phyloP scores from a whole-genome alignment of 2,329 filamentous ascomycete species.

The Ophiostoma himal-ulmi region DNA sequence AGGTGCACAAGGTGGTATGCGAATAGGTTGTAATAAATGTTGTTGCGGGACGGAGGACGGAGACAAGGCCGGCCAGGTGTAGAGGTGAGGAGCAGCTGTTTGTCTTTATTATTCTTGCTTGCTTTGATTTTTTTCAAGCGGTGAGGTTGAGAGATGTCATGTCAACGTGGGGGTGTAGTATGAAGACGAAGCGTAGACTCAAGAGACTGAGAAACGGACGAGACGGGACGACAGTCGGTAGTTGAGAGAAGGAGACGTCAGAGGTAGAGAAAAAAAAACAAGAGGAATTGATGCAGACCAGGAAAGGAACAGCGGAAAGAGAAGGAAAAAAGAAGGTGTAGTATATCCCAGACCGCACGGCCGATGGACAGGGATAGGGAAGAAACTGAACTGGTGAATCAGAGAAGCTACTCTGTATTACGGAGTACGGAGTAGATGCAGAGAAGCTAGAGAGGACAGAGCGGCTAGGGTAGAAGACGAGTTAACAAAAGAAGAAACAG shows the following conservation, averaged over 20 bases:
- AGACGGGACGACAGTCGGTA: background rate
- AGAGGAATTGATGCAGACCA: background rate
- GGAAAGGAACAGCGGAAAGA: background rate
- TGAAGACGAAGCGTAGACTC: background rate
- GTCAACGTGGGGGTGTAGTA: background rate
- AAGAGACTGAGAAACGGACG: background rate
- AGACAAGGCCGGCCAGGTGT: conserved; percentile 1
- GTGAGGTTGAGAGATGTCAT: background rate
- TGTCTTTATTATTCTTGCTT: background rate
- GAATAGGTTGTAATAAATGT: background rate
- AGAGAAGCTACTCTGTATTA: background rate
- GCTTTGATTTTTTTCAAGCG: background rate
- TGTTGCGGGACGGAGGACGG: background rate
- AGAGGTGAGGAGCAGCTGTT: background rate
- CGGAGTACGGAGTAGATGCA: background rate
- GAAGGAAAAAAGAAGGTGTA: background rate
- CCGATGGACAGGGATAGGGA: background rate
- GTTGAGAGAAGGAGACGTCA: background rate
- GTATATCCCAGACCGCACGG: background rate
- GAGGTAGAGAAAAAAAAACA: background rate
- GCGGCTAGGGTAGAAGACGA: background rate
- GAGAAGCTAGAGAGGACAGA: no score
- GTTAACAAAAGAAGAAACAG: background rate
- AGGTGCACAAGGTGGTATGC: background rate
- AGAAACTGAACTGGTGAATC: background rate